Evolutionary conservation across 306 rosid genomes (phyloP).

Genomic region (Prunus mira): DNA sequence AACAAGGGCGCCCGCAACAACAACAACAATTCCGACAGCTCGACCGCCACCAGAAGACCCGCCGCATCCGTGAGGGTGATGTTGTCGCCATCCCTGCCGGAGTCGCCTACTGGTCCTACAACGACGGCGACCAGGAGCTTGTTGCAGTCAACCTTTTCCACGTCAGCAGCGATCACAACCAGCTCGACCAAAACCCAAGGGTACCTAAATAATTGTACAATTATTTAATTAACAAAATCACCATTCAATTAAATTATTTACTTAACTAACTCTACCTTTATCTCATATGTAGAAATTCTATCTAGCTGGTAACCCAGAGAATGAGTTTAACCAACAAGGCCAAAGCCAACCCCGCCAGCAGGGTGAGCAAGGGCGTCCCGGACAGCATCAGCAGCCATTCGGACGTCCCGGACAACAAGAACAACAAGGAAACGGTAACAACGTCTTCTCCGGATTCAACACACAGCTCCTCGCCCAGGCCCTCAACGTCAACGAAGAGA

Average conservation of each 20-base stretch:
- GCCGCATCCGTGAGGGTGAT: constrained; percentile 31
- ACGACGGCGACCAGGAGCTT: constrained; percentile 26
- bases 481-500: constrained; percentile 23
- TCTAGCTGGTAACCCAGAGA: constrained; percentile 43
- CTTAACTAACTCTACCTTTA: no score
- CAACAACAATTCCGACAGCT: not conserved
- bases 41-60: constrained; percentile 41
- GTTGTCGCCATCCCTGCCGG: constrained; percentile 40
- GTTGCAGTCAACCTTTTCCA: constrained; percentile 41
- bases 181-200: constrained; percentile 58
- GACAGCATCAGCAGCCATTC: constrained; percentile 12
- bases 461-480: constrained; percentile 27
- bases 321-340: constrained; percentile 26
- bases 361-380: not conserved
- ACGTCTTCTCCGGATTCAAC: constrained; percentile 39
- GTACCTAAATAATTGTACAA: constrained; percentile 15
- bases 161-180: constrained; percentile 39
- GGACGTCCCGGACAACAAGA: not conserved
- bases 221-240: not conserved
- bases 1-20: not conserved
- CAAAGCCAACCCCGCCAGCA: not conserved
- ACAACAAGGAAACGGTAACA: constrained; percentile 7
- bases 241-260: not conserved
- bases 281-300: constrained; percentile 38
- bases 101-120: constrained; percentile 35